Conservation (phyloP, 192 early-diverging fungal species). For the Backusella macrospora region DNA sequence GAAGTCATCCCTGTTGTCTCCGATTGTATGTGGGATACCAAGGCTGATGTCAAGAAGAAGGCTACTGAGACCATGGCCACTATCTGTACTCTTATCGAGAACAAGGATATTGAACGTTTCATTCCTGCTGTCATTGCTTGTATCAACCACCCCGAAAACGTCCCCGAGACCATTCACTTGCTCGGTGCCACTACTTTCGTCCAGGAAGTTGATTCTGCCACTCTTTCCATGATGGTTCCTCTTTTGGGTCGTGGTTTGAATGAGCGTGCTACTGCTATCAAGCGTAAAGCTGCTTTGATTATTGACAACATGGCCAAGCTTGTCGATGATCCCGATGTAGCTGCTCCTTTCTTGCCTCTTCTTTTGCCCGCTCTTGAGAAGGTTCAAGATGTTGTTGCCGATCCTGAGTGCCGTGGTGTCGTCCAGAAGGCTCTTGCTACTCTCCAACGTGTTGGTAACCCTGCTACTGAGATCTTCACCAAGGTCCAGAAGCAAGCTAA, state of each 20-base stretch:
- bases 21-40: conserved; percentile 82
- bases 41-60: conserved; percentile 68
- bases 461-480: conserved; percentile 55
- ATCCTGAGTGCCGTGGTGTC: conserved; percentile 77
- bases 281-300: conserved; percentile 77
- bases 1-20: conserved; percentile 74
- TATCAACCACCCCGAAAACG: conserved; percentile 80
- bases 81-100: conserved; percentile 71
- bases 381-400: conserved; percentile 73
- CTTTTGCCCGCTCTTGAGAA: conserved; percentile 78
- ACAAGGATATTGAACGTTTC: conserved; percentile 81
- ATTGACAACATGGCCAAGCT: conserved; percentile 94
- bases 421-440: conserved; percentile 71
- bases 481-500: conserved; percentile 52
- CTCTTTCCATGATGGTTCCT: conserved; percentile 81
- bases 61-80: conserved; percentile 68
- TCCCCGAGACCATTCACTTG: conserved; percentile 76
- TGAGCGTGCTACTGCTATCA: conserved; percentile 71
- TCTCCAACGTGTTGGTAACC: conserved; percentile 65
- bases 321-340: conserved; percentile 79
- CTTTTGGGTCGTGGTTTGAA: conserved; percentile 70
- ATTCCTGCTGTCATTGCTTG: conserved; percentile 72
- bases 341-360: conserved; percentile 78
- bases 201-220: conserved; percentile 72
- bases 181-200: conserved; percentile 83